Evolutionary conservation across 139 green algal genomes (phyloP), one percentile per base, ranked within the genome.

Genomic region (Trebouxia sp.): DNA sequence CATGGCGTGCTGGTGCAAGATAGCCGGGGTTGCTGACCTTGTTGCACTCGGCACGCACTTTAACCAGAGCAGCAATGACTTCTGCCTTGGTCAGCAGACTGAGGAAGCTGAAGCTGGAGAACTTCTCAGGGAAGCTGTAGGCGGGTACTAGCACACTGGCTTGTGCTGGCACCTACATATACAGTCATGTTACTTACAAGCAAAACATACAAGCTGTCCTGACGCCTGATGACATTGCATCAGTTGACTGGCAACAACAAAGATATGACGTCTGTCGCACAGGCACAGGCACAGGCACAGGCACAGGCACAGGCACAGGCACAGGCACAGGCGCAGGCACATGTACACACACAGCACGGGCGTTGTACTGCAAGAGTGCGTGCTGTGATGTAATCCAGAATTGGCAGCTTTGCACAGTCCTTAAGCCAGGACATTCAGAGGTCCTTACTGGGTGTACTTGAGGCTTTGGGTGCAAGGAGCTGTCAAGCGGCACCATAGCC

Each of bases 81-180:
- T 95, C 92, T 7, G 78, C 70, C 84, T 95, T 94, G 50, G 93
- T 96, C 24, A 96, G 87, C 83, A 93, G 86, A 39, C 90, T 92
- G 56, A 87, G 82, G 82, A 97, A 97, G 65, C 53, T 86, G 79
- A 96, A 95, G 83, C 94, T 87, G 39, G 77, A 86, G 78, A 95
- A 93, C 51, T 89, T 86, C 75, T 96, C 88, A 9, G 87, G 83
- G 66, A 92, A 97, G 87, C 94, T 87, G 77, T 93, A 93, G 8
- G 66, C 45, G 3, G 86, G 81, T 32, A 93, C 65, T 4, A 76
- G 37, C 43, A 90, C 86, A 1, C 82, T 91, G 56, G 85, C 90
- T 41, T 80, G 69, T 20, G 14, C 32, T 17, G 74, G 47, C 9
- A 55, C 74, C 74, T 79, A 47, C 74, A 67, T 35, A 5, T 39